These are phyloP conservation scores for Tillandsia leiboldiana DNA, from an alignment of 176 grass and related monocot genomes.

Conservation along the genomic window DNA sequence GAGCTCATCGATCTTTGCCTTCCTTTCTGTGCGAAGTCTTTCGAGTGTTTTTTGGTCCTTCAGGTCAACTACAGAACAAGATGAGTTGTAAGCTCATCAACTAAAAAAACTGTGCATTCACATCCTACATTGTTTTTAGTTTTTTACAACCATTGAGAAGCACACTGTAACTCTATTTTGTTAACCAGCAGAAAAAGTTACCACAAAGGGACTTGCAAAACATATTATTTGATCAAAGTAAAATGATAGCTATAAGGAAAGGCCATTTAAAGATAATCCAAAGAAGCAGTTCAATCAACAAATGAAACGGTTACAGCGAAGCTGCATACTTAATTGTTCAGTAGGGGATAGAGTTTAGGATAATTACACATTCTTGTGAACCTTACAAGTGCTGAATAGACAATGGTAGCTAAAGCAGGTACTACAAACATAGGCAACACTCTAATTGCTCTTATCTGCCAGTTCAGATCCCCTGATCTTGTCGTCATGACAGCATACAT, in stretches of 20 bases:
- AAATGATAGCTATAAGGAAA: too few relatives aligned
- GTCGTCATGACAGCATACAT: conserved; percentile 55
- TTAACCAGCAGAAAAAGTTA: too few relatives aligned
- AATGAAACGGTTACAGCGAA: not conserved
- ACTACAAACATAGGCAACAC: conserved; percentile 68
- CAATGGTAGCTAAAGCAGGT: conserved; percentile 48
- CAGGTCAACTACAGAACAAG: conserved; percentile 44
- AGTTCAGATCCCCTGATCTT: conserved; percentile 50
- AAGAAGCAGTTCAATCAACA: not conserved
- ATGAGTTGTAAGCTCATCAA: conserved; percentile 13
- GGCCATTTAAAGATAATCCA: too few relatives aligned
- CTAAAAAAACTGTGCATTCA: not conserved
- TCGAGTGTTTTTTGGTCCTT: conserved; percentile 73
- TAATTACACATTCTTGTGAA: conserved; percentile 67
- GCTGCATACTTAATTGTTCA: not conserved
- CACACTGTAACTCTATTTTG: too few relatives aligned
- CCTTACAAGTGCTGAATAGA: conserved; percentile 46
- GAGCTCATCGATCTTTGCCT: conserved; percentile 77
- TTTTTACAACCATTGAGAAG: too few relatives aligned
- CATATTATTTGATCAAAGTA: too few relatives aligned
- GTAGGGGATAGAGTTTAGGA: conserved; percentile 11
- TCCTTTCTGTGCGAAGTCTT: conserved; percentile 73
- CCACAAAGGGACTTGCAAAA: too few relatives aligned
- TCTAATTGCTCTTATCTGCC: conserved; percentile 52
- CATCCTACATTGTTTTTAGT: not conserved